Base-by-base conservation (phyloP, 306 rosid species). In the Cucurbita pepo region DNA sequence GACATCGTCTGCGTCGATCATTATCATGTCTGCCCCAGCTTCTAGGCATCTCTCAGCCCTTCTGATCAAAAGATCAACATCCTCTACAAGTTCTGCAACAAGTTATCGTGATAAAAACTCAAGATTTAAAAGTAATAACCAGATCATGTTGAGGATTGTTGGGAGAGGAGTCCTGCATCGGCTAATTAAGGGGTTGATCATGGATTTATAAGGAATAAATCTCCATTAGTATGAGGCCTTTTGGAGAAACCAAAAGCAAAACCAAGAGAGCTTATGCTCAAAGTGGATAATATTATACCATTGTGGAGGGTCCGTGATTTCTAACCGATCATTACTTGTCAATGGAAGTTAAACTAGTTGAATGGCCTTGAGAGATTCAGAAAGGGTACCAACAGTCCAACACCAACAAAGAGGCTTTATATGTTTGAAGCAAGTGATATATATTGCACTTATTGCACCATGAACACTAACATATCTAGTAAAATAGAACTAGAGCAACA, bases 21-120 rank as follows among this genome's bases (percentile, higher is more conserved):
- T 80, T 81, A 90, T 87, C 91, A 85, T 87, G 84, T 87, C 97
- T n/a, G 98, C 98, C 72, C 97, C 99, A 8, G 92, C 97, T 81
- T 94, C 96, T 74, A 94, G 81, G 79, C 99, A 94, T 79, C 97
- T 86, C 88, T 89, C 99, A 10, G 99, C 95, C 80, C 82, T 88
- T 78, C 92, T 85, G 84, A 89, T 80, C 86, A 94, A 63, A 45
- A 91, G 89, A 82, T 94, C 92, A 74, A 85, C 97, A 81, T 89
- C 97, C 81, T 91, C 99, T 55, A 94, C 86, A 56, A 82, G 73
- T 75, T 94, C 99, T 94, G 87, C n/a, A 44, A 13, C n/a, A 44
- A 13, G 55, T 75, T 75, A 30, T 73, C 40, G 58, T 21, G 41
- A 5, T 21, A 53, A 53, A 3, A 19, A 36, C 40, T 45, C 41